These are phyloP conservation scores for Leptographium flavum DNA, from an alignment of 2,329 filamentous ascomycete genomes.

Conservation along the genomic window DNA sequence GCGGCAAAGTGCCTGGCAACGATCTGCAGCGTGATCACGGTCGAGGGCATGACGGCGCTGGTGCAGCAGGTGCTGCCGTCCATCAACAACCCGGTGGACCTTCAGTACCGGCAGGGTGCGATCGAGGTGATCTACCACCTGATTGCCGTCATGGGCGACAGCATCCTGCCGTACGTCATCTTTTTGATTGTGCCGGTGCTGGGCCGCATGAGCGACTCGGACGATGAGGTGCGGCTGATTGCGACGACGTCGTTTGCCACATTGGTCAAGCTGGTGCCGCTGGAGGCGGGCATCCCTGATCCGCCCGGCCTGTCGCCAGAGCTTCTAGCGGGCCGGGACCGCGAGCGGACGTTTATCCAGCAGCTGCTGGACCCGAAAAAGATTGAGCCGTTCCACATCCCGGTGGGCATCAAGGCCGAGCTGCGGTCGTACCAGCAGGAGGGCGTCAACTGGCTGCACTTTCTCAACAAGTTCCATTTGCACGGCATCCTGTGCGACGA, in stretches of 20 bases:
- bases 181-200: conserved; percentile 96
- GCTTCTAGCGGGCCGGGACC: conserved; percentile 76
- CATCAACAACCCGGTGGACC: conserved; percentile 79
- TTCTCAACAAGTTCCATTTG: conserved; percentile 94
- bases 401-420: conserved; percentile 92
- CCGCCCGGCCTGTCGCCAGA: conserved; percentile 84
- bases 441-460: conserved; percentile 96
- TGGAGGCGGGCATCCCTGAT: conserved; percentile 94
- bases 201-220: conserved; percentile 95
- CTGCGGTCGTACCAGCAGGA: conserved; percentile 96
- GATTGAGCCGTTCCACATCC: conserved; percentile 84
- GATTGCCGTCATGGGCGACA: conserved; percentile 95
- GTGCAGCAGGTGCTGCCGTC: conserved; percentile 87
- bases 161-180: conserved; percentile 92
- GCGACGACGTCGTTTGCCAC: conserved; percentile 96
- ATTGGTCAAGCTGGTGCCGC: conserved; percentile 86
- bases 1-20: conserved; percentile 96
- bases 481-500: conserved; percentile 98
- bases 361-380: conserved; percentile 96
- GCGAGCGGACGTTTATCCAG: conserved; percentile 89
- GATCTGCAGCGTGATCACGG: conserved; percentile 89
- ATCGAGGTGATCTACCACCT: conserved; percentile 94
- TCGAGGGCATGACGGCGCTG: conserved; percentile 89
- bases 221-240: conserved; percentile 86
- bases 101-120: conserved; percentile 80